These are phyloP conservation scores for Cryptosporidium canis DNA, from an alignment of 169 alveolate species.

Conservation along the genomic window DNA sequence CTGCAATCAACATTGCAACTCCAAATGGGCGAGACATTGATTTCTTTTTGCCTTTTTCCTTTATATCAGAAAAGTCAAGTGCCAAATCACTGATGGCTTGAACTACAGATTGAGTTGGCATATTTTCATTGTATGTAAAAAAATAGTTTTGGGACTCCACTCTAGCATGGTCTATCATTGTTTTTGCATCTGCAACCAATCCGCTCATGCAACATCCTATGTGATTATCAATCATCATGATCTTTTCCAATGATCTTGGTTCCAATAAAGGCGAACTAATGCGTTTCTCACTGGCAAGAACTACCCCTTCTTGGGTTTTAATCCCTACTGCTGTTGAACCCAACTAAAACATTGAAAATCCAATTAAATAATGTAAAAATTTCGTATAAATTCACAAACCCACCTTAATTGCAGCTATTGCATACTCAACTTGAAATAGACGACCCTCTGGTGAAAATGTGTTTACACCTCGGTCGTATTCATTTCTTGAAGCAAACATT, in stretches of 20 bases:
- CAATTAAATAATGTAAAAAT: not conserved
- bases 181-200: conserved; percentile 97
- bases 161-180: conserved; percentile 97
- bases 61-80: conserved; percentile 91
- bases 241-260: conserved; percentile 92
- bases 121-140: conserved; percentile 94
- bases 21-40: conserved; percentile 98
- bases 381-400: not conserved
- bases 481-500: conserved; percentile 87
- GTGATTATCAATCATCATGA: conserved; percentile 94
- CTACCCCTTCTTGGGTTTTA: conserved; percentile 94
- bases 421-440: conserved; percentile 95
- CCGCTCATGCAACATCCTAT: conserved; percentile 98
- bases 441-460: conserved; percentile 99
- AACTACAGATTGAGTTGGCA: conserved; percentile 90
- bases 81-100: conserved; percentile 94
- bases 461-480: conserved; percentile 98
- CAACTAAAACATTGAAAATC: conserved; percentile 76
- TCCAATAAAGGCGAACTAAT: conserved; percentile 90
- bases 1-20: conserved; percentile 96
- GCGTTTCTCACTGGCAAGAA: conserved; percentile 95
- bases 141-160: conserved; percentile 96
- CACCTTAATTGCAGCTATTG: conserved; percentile 94
- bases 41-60: conserved; percentile 83
- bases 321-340: conserved; percentile 99